A percentile compares a stretch with the other conserved stretches of the same genome.
phyloP scores from a whole-genome alignment of 768 basidiomycete species.

The Macrolepiota dolichaula region DNA sequence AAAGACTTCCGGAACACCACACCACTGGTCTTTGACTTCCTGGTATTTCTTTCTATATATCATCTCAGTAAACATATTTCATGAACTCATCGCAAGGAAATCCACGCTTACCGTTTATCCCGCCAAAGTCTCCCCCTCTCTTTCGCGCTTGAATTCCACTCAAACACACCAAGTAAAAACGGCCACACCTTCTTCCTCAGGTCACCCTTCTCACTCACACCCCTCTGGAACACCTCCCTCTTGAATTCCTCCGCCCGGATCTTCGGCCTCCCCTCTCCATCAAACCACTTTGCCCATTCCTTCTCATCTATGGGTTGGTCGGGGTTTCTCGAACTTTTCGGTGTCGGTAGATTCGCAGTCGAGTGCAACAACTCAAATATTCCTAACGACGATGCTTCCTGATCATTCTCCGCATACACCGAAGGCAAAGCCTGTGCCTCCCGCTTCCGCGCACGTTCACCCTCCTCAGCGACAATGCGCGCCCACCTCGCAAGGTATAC shows the following conservation, averaged over 20 bases:
- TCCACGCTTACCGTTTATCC: conserved; percentile 49
- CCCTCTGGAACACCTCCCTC: conserved; percentile 75
- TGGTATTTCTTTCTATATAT: conserved; percentile 61
- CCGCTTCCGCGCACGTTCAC: conserved; percentile 79
- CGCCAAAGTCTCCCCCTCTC: conserved; percentile 64
- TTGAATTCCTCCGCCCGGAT: conserved; percentile 68
- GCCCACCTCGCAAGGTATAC: conserved; percentile 98
- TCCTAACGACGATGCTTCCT: conserved; percentile 74
- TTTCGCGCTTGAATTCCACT: conserved; percentile 68
- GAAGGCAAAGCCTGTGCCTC: conserved; percentile 72
- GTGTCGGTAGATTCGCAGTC: conserved; percentile 75
- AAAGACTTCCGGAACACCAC: conserved; percentile 76
- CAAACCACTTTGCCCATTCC: conserved; percentile 80
- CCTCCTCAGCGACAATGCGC: conserved; percentile 95
- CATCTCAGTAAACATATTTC: neutral
- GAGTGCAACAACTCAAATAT: conserved; percentile 86
- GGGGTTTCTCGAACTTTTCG: conserved; percentile 81
- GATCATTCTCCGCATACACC: conserved; percentile 39
- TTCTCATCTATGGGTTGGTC: conserved; percentile 69
- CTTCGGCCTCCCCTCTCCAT: conserved; percentile 61
- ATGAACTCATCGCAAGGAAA: neutral
- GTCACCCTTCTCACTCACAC: conserved; percentile 49
- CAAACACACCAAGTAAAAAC: conserved; percentile 79
- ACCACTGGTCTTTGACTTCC: conserved; percentile 77
- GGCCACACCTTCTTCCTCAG: conserved; percentile 85